These are phyloP conservation scores for Salix exigua DNA, from an alignment of 345 rosid genomes.

Conservation along the genomic window DNA sequence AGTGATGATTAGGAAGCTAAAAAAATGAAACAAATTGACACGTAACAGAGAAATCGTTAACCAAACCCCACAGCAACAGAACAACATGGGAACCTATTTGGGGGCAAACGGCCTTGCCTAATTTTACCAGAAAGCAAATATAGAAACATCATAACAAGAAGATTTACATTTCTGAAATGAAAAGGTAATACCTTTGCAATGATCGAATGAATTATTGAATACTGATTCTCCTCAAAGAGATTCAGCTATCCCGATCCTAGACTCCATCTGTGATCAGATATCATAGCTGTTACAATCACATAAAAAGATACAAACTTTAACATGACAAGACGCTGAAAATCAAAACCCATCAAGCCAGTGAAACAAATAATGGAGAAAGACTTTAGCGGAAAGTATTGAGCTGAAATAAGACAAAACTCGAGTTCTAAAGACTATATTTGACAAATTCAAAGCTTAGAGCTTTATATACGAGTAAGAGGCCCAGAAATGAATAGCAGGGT, in stretches of 20 bases:
- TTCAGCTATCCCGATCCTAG: background rate
- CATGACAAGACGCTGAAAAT: background rate
- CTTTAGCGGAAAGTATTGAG: background rate
- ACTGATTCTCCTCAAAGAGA: background rate
- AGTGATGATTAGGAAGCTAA: background rate
- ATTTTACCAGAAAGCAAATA: background rate
- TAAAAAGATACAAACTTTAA: background rate
- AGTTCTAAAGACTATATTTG: background rate
- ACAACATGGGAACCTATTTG: background rate
- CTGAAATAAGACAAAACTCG: background rate
- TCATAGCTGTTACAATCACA: background rate
- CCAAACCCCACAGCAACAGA: background rate
- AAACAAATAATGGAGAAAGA: background rate
- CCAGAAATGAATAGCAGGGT: background rate
- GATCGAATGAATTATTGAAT: background rate
- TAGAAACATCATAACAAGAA: background rate
- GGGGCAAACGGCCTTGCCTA: background rate
- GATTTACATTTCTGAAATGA: background rate
- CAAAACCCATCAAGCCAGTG: background rate
- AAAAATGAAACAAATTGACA: background rate
- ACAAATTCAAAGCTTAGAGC: background rate
- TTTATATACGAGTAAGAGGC: background rate
- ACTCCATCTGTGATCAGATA: background rate
- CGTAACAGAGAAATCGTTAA: background rate
- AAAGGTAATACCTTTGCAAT: background rate